Base-by-base conservation (phyloP, 768 basidiomycete genomes). In the Mrakia frigida region DNA sequence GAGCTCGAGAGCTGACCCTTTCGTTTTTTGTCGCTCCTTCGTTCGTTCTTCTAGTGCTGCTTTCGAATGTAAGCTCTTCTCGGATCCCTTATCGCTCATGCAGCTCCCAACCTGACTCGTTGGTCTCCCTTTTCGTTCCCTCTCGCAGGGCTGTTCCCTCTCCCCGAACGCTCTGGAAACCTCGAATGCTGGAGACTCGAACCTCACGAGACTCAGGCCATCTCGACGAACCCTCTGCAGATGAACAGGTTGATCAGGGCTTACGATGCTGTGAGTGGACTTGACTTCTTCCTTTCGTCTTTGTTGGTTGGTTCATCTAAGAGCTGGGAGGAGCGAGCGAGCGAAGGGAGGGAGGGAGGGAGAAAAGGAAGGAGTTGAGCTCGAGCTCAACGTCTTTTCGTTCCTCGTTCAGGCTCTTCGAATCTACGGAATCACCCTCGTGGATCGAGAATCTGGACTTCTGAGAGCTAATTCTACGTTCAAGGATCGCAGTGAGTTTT, bases 121-220 rank as follows among this genome's bases (percentile, higher is more conserved):
- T 7, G n/a, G n/a, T 25, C 33, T 7, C 31, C 3, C 16, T 25
- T 33, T 43, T 39, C 25, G 39, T n/a, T 7, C 35, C 0, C 33
- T 68, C 63, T 33, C 39, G 3, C 37, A 68, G 65, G 65, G 65
- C 65, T 68, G 21, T 68, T 68, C 37, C 65, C 65, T 11, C 25
- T 68, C 65, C 65, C 65, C 2, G 65, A 68, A n/a, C 25, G 7
- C 21, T 68, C 65, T 6, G 25, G 65, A 35, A 68, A 68, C 39
- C 9, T 68, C 65, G 65, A 68, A 11, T 68, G 65, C 65, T 68
- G 65, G 65, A 41, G 21, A 25, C 65, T 68, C 37, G 18, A 68
- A 37, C 65, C 65, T 16, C 65, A 68, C 39, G 65, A 68, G 65
- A 13, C 37, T 23, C 37, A 68, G 23, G 65, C 21, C 37, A 68